These are phyloP conservation scores for Spinacia oleracea DNA, from an alignment of 179 eudicot species.

Conservation along the genomic window DNA sequence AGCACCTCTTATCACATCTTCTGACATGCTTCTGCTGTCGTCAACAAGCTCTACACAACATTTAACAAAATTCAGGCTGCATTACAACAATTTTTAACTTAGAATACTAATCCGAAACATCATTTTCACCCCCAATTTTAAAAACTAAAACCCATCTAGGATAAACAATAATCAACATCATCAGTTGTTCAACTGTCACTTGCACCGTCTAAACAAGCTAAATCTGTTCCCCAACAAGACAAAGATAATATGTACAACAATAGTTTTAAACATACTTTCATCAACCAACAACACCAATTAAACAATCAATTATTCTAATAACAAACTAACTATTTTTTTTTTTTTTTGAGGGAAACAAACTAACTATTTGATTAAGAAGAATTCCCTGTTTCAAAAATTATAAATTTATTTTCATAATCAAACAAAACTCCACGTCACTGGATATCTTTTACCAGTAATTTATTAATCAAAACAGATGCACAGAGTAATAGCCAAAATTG, in stretches of 20 bases:
- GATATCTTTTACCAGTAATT: background rate
- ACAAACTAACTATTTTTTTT: background rate
- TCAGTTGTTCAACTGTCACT: background rate
- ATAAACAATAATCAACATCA: background rate
- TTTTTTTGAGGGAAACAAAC: no score
- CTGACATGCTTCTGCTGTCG: constrained; percentile 38
- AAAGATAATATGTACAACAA: constrained; percentile 11
- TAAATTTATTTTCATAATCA: background rate
- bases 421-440: background rate
- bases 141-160: background rate
- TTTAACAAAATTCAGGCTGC: background rate
- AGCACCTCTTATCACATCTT: constrained; percentile 45
- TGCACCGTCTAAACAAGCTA: constrained; percentile 9
- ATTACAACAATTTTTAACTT: background rate
- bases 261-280: background rate
- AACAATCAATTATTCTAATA: background rate
- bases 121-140: background rate
- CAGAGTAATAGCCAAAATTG: background rate
- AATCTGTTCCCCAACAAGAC: constrained; percentile 11
- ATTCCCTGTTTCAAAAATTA: background rate
- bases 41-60: constrained; percentile 34
- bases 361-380: background rate
- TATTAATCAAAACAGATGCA: background rate
- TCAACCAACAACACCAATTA: constrained; percentile 20
- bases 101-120: background rate